Percentiles rank a stretch among this genome's conserved stretches.
Evolutionary conservation across 1,284 basidiomycete species (phyloP).

Genomic region (Trichosporon ovoides): DNA sequence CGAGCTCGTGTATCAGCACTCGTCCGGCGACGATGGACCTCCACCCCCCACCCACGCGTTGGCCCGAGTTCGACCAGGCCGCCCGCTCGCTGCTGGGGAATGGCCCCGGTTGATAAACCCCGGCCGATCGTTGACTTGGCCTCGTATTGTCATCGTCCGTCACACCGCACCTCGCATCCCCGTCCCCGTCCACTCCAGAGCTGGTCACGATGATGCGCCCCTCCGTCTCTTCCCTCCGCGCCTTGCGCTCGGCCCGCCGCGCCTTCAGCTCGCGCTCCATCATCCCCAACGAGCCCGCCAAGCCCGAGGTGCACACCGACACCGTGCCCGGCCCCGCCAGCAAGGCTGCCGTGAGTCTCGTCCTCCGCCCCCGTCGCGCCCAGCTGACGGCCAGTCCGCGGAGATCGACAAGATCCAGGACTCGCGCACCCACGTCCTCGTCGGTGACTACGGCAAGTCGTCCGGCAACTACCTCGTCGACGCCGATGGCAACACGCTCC

Average conservation of each 20-base stretch:
- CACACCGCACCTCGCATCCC: too few species aligned
- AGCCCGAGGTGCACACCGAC: conserved; percentile 21
- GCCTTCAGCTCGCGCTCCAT: conserved; percentile 27
- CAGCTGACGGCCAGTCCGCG: conserved; percentile 19
- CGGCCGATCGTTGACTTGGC: background rate
- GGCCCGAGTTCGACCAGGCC: background rate
- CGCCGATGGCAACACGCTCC: conserved; percentile 54
- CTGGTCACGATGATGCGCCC: background rate
- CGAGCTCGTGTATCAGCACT: conserved; percentile 6
- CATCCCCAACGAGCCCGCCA: conserved; percentile 27
- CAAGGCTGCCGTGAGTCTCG: conserved; percentile 18
- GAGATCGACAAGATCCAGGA: conserved; percentile 27
- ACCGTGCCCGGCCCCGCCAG: conserved; percentile 29
- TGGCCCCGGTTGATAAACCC: background rate
- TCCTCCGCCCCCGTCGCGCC: background rate
- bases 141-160: background rate
- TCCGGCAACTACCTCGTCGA: conserved; percentile 53
- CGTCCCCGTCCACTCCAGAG: background rate
- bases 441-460: conserved; percentile 24
- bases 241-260: conserved; percentile 7
- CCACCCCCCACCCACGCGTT: too few species aligned
- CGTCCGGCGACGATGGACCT: background rate
- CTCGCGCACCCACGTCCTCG: conserved; percentile 24
- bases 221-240: background rate
- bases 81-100: background rate